phyloP scores from a whole-genome alignment of 345 rosid genomes.

The Pugionium cornutum region DNA sequence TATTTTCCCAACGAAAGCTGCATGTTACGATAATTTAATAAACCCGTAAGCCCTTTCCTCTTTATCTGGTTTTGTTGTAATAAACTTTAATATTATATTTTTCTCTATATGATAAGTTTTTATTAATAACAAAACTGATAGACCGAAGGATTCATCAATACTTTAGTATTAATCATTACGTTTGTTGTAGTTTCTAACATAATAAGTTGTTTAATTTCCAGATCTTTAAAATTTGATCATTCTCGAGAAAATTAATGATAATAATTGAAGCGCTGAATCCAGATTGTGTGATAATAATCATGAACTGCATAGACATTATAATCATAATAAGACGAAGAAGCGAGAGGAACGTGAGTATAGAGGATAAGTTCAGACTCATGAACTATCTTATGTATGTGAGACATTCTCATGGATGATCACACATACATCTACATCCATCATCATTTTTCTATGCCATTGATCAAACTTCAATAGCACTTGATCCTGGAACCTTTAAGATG shows the following conservation, averaged over 20 bases:
- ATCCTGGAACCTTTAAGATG: conserved; percentile 41
- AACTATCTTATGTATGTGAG: conserved; percentile 24
- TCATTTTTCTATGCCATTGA: conserved; percentile 18
- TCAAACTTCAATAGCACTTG: conserved; percentile 34
- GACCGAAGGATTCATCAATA: too few relatives aligned
- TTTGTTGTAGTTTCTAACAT: conserved; percentile 19
- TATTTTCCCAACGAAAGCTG: too few relatives aligned
- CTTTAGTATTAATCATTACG: too few relatives aligned
- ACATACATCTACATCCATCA: conserved; percentile 16
- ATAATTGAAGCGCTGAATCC: background rate
- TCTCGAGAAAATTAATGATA: background rate
- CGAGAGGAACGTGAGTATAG: conserved; percentile 40
- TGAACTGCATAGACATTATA: conserved; percentile 4
- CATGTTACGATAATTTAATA: too few relatives aligned
- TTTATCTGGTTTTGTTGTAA: conserved; percentile 10
- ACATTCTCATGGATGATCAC: conserved; percentile 26
- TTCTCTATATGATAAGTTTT: background rate
- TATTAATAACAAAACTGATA: background rate
- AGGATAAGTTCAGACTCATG: conserved; percentile 40
- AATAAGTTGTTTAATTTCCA: conserved; percentile 18
- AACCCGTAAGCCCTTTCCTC: background rate
- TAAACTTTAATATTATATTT: conserved; percentile 1
- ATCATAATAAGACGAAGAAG: conserved; percentile 15
- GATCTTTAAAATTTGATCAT: background rate
- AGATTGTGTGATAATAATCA: conserved; percentile 6